phyloP scores from a whole-genome alignment of 73 alveolate species.

The Blepharisma stoltei region DNA sequence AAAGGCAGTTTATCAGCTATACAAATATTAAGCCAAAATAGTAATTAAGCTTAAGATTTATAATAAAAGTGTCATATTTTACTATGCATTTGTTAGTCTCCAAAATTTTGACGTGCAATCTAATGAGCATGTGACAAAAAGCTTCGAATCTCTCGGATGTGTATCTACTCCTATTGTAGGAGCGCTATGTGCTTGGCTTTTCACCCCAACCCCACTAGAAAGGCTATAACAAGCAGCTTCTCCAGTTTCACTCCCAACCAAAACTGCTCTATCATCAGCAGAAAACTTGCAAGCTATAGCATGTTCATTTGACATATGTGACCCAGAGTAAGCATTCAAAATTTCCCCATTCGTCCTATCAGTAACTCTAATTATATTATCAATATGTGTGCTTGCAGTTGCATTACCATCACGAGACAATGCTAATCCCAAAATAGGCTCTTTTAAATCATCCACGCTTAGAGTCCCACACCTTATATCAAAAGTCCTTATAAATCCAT shows the following conservation, averaged over 20 bases:
- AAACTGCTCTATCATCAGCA: not conserved
- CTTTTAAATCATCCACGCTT: conserved; percentile 32
- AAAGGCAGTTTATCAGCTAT: too few species aligned
- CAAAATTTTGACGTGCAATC: too few species aligned
- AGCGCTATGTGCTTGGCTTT: not conserved
- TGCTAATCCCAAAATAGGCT: conserved; percentile 36
- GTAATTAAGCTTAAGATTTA: too few species aligned
- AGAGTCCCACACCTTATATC: conserved; percentile 55
- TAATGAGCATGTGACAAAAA: not conserved
- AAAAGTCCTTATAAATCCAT: conserved; percentile 43
- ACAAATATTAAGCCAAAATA: too few species aligned
- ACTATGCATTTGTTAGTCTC: too few species aligned
- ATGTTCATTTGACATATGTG: conserved; percentile 36
- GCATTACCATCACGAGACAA: conserved; percentile 40
- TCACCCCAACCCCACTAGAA: not conserved
- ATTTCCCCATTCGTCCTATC: conserved; percentile 37
- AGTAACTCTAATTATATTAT: conserved; percentile 29
- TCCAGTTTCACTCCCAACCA: not conserved
- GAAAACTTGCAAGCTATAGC: not conserved
- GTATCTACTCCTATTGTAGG: not conserved
- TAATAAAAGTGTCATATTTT: too few species aligned
- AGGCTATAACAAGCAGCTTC: not conserved
- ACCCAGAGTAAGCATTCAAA: conserved; percentile 38
- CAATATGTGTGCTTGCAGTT: conserved; percentile 31
- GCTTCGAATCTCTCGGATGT: not conserved